phyloP scores from a whole-genome alignment of 495 filamentous ascomycete genomes.

The Daldinia concentrica region DNA sequence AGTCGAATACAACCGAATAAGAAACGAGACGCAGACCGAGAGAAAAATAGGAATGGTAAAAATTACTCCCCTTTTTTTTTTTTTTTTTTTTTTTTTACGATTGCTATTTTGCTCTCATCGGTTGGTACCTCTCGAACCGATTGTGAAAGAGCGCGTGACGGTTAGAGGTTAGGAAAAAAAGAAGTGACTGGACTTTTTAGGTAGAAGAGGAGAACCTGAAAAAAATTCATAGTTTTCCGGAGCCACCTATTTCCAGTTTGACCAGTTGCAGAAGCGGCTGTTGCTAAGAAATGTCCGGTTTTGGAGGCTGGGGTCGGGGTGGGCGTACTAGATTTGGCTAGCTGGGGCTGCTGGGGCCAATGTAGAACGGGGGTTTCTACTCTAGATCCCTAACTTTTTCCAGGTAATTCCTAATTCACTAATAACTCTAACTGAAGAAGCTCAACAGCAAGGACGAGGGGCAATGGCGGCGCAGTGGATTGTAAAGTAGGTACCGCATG shows the following conservation, averaged over 20 bases:
- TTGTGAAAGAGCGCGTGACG: neutral
- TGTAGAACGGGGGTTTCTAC: constrained; percentile 13
- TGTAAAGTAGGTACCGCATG: constrained; percentile 19
- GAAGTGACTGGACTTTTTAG: neutral
- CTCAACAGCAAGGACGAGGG: constrained; percentile 9
- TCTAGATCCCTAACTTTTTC: no score
- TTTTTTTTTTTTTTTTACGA: constrained; percentile 5
- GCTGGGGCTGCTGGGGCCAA: neutral
- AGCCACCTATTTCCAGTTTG: constrained; percentile 31
- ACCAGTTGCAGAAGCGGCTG: constrained; percentile 37
- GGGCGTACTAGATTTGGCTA: constrained; percentile 38
- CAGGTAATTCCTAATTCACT: no score
- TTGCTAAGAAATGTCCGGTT: constrained; percentile 34
- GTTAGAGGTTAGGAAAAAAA: neutral
- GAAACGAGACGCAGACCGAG: constrained; percentile 33
- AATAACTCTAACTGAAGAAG: constrained; percentile 6
- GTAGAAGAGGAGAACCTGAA: constrained; percentile 10
- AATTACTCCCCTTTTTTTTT: constrained; percentile 1
- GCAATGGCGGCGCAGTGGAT: constrained; percentile 15
- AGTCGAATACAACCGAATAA: constrained; percentile 33
- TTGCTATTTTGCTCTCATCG: neutral
- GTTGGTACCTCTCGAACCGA: neutral
- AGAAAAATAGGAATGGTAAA: constrained; percentile 29
- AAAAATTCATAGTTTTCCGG: constrained; percentile 29
- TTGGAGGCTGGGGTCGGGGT: constrained; percentile 33